Base-by-base conservation (phyloP, 345 rosid species). In the Brassica rapa region DNA sequence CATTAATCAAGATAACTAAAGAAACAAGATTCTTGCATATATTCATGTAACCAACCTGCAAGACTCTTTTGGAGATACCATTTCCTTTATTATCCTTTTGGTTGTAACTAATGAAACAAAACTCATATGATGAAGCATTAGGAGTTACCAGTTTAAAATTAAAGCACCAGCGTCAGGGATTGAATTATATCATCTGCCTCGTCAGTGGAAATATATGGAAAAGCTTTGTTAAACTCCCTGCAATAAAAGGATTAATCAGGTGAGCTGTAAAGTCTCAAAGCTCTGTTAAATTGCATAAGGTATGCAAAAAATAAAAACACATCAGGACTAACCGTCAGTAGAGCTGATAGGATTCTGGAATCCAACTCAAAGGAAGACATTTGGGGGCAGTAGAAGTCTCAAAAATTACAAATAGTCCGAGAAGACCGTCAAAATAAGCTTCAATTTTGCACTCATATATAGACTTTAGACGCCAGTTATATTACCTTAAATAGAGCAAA, bases 201-300 rank as follows among this genome's bases (percentile, higher is more conserved):
- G 69, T 80, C 77, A 71, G 89, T 84, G 71, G 92, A 90, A 84
- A 95, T 98, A 77, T 83, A 95, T 59, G 99, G 99, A 87, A 95
- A 93, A 77, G 96, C 99, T 81, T 98, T 87, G 84, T 95, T 95
- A 75, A 75, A 93, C 87, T 73, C 98, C 99, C 99, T 95, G 87
- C 32, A 19, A 74, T 82, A 62, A 68, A 46, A 19, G 74, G 72
- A 25, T 25, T 25, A 0, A 73, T 62, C 33, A 74, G 70, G 16
- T 80, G 62, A 37, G 16, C 56, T 37, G 16, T 69, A 62, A 71
- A 62, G 27, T 33, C 49, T 76, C 8, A 12, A 24, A 19, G 67
- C 29, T 25, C 68, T 30, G 23, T 59, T n/a, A 59, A 57, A 67
- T 46, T 51, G 15, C 75, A 71, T 57, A 56, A 39, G 8, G 51